These are phyloP conservation scores for Wickerhamomyces rabaulensis DNA, from an alignment of 805 yeast genomes.

Conservation along the genomic window DNA sequence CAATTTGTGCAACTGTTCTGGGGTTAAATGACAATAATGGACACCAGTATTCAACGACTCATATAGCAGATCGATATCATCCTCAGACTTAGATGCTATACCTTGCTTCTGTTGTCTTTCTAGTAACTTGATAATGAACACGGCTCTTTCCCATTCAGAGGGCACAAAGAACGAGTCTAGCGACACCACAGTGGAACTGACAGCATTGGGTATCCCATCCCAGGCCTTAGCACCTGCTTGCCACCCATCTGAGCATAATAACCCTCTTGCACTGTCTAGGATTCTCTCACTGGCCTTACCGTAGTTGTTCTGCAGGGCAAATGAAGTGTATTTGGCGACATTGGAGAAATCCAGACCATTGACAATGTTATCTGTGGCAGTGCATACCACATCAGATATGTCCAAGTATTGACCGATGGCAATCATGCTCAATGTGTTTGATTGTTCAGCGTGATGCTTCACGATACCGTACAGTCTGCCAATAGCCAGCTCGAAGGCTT, in stretches of 20 bases:
- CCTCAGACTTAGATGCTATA: neutral
- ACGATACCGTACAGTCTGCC: slow-evolving; percentile 41
- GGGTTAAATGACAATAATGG: slow-evolving; percentile 43
- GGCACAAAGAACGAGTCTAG: slow-evolving; percentile 49
- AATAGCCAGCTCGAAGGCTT: slow-evolving; percentile 44
- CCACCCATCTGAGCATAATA: slow-evolving; percentile 46
- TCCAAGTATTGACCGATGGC: slow-evolving; percentile 47
- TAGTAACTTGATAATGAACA: slow-evolving; percentile 38
- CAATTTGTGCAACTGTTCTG: slow-evolving; percentile 40
- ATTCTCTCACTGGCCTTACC: slow-evolving; percentile 42
- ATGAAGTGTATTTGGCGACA: slow-evolving; percentile 31
- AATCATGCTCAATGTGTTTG: slow-evolving; percentile 37
- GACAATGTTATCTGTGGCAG: slow-evolving; percentile 36
- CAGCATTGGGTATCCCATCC: slow-evolving; percentile 40
- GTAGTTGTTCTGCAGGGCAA: slow-evolving; percentile 39
- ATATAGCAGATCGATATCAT: slow-evolving; percentile 11
- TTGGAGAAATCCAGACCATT: slow-evolving; percentile 30
- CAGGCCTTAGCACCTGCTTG: slow-evolving; percentile 39
- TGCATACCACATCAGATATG: slow-evolving; percentile 38
- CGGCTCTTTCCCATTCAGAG: slow-evolving; percentile 50
- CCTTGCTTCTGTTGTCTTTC: slow-evolving; percentile 28
- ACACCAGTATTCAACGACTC: slow-evolving; percentile 36
- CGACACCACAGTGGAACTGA: slow-evolving; percentile 40
- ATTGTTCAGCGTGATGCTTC: slow-evolving; percentile 27
- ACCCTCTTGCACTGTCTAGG: slow-evolving; percentile 40